A percentile compares a stretch with the other conserved stretches of the same genome.
These are phyloP conservation scores for Yamagishiella unicocca DNA, from an alignment of 139 green algal genomes.

Conservation along the genomic window DNA sequence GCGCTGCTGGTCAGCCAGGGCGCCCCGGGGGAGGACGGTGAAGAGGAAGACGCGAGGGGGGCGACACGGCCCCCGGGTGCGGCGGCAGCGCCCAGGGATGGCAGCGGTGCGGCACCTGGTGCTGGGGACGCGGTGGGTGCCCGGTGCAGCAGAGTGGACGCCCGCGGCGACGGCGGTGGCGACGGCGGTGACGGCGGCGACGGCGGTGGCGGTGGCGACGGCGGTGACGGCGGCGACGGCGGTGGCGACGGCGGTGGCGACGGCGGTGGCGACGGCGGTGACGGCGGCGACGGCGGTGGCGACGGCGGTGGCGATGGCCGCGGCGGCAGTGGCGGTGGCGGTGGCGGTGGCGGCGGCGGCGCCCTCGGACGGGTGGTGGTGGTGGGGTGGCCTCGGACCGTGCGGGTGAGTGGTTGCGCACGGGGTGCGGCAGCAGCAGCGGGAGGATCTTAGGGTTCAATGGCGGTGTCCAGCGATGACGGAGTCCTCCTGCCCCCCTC, in stretches of 20 bases:
- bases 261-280: background rate
- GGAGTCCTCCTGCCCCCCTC: background rate
- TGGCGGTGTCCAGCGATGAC: background rate
- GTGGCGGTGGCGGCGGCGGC: background rate
- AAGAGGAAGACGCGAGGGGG: background rate
- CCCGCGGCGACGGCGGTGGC: too few relatives aligned
- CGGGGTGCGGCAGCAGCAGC: background rate
- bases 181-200: too few relatives aligned
- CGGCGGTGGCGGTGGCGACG: too few relatives aligned
- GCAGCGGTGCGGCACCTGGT: too few relatives aligned
- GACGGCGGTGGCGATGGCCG: too few relatives aligned
- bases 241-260: background rate
- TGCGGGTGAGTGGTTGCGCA: background rate
- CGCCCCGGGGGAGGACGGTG: background rate
- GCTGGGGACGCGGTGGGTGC: too few relatives aligned
- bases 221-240: too few relatives aligned
- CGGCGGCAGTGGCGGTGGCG: background rate
- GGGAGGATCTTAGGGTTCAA: too few relatives aligned
- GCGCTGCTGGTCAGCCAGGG: constrained; percentile 12
- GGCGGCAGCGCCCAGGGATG: background rate
- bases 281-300: background rate
- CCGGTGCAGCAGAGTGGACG: too few relatives aligned
- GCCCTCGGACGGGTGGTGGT: background rate
- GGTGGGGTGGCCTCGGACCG: background rate
- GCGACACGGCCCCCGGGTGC: background rate